These are phyloP conservation scores for Microcera coccophila DNA, from an alignment of 2,329 filamentous ascomycete genomes.

Conservation along the genomic window DNA sequence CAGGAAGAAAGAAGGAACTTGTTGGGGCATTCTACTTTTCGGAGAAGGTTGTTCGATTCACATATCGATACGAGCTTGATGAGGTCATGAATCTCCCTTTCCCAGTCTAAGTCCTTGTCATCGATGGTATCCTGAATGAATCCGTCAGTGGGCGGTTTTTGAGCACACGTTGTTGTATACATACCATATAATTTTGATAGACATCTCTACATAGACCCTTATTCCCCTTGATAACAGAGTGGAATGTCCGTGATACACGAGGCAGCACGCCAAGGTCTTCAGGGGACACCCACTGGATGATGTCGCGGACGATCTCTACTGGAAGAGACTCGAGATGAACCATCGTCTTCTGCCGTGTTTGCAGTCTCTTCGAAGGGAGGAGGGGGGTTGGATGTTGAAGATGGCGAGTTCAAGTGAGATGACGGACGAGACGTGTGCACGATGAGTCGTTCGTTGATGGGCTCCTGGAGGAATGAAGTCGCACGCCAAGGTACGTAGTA, in stretches of 20 bases:
- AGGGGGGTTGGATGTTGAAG: not conserved
- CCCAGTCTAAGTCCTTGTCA: conserved; percentile 39
- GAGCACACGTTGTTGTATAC: conserved; percentile 9
- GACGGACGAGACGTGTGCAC: not conserved
- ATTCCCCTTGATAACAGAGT: conserved; percentile 55
- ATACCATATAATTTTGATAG: conserved; percentile 56
- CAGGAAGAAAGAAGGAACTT: too few relatives aligned
- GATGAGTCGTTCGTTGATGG: not conserved
- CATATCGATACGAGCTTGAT: conserved; percentile 45
- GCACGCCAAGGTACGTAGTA: not conserved
- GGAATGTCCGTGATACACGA: conserved; percentile 49
- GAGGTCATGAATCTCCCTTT: conserved; percentile 41
- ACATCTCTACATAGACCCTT: conserved; percentile 56
- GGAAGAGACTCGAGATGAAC: conserved; percentile 41
- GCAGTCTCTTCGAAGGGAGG: not conserved
- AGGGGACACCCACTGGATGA: conserved; percentile 55
- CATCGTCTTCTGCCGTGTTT: conserved; percentile 8
- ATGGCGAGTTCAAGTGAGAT: not conserved
- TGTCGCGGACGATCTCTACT: conserved; percentile 59
- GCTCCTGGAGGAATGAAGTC: not conserved
- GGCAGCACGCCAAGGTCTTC: conserved; percentile 52
- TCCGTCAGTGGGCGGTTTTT: not conserved
- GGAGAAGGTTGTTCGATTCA: conserved; percentile 23
- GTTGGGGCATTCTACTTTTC: conserved; percentile 37
- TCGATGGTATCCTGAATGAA: conserved; percentile 30